These are phyloP conservation scores for Pseudoperonospora humuli DNA, from an alignment of 352 stramenopile genomes.

Conservation along the genomic window DNA sequence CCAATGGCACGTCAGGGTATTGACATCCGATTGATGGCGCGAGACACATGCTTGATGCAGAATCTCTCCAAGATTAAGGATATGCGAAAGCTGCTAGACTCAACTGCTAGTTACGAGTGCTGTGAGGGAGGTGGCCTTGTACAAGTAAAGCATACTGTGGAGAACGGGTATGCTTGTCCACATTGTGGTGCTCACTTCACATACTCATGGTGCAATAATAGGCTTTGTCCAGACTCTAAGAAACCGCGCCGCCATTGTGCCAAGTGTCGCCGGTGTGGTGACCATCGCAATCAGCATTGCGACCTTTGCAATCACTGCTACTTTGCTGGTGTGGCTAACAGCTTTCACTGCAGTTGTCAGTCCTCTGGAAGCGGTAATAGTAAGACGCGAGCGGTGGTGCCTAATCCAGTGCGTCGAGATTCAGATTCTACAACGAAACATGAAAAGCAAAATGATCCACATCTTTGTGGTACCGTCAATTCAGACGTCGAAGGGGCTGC, in stretches of 20 bases:
- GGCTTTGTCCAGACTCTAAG: slow-evolving; percentile 64
- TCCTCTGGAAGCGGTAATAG: slow-evolving; percentile 23
- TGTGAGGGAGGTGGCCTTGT: slow-evolving; percentile 42
- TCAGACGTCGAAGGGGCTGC: slow-evolving; percentile 6
- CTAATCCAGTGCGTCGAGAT: slow-evolving; percentile 26
- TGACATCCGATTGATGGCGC: slow-evolving; percentile 54
- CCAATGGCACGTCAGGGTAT: slow-evolving; percentile 66
- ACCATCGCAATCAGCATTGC: slow-evolving; percentile 78
- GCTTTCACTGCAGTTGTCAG: slow-evolving; percentile 74
- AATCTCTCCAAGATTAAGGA: slow-evolving; percentile 77
- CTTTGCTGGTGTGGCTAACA: slow-evolving; percentile 79
- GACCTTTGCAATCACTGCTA: slow-evolving; percentile 80
- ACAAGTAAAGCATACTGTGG: slow-evolving; percentile 58
- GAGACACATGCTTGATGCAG: slow-evolving; percentile 76
- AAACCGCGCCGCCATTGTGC: slow-evolving; percentile 72
- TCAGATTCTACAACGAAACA: slow-evolving; percentile 4
- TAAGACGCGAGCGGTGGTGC: slow-evolving; percentile 44
- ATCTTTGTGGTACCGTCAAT: slow-evolving; percentile 9
- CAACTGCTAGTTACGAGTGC: slow-evolving; percentile 60
- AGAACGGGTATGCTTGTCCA: slow-evolving; percentile 53
- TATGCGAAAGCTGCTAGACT: slow-evolving; percentile 75
- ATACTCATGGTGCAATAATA: slow-evolving; percentile 79
- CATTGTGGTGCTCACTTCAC: slow-evolving; percentile 53
- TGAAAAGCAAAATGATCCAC: slow-evolving; percentile 8
- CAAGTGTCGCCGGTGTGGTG: slow-evolving; percentile 68